These are phyloP conservation scores for Phytophthora pisi DNA, from an alignment of 352 stramenopile species.

Conservation along the genomic window DNA sequence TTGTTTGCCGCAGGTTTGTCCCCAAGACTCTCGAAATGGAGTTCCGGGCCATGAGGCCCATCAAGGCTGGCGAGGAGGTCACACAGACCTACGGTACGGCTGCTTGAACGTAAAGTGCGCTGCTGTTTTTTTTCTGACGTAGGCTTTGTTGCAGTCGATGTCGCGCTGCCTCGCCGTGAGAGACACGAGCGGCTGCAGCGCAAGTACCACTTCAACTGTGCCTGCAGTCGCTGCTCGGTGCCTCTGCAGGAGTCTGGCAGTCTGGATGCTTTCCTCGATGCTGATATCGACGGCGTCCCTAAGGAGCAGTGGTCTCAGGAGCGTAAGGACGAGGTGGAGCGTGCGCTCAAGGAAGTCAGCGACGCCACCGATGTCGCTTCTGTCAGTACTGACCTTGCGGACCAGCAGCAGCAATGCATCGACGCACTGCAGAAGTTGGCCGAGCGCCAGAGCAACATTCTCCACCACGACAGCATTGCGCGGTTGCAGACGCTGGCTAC, in stretches of 20 bases:
- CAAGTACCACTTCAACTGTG: conserved; percentile 74
- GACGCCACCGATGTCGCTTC: conserved; percentile 17
- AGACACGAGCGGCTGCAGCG: conserved; percentile 47
- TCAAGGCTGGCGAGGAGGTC: conserved; percentile 58
- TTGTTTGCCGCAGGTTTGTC: conserved; percentile 36
- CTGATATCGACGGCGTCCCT: conserved; percentile 50
- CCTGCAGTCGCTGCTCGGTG: conserved; percentile 52
- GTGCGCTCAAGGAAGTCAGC: conserved; percentile 27
- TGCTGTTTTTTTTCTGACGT: conserved; percentile 6
- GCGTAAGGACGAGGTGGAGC: conserved; percentile 36
- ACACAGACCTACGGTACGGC: conserved; percentile 69
- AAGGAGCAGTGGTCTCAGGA: conserved; percentile 43
- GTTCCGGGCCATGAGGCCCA: conserved; percentile 58
- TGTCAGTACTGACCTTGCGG: conserved; percentile 5
- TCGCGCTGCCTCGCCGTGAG: conserved; percentile 51
- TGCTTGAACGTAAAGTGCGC: not conserved
- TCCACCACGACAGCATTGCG: conserved; percentile 56
- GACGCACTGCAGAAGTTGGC: conserved; percentile 31
- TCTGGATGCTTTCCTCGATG: conserved; percentile 51
- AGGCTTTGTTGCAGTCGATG: conserved; percentile 49
- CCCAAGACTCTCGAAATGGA: conserved; percentile 49
- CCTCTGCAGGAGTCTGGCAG: conserved; percentile 36
- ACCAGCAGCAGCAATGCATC: conserved; percentile 33
- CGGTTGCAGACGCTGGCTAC: conserved; percentile 51
- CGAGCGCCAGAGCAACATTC: conserved; percentile 26